Evolutionary conservation across 169 alveolate species (phyloP).

Genomic region (Amoebophrya sp.): DNA sequence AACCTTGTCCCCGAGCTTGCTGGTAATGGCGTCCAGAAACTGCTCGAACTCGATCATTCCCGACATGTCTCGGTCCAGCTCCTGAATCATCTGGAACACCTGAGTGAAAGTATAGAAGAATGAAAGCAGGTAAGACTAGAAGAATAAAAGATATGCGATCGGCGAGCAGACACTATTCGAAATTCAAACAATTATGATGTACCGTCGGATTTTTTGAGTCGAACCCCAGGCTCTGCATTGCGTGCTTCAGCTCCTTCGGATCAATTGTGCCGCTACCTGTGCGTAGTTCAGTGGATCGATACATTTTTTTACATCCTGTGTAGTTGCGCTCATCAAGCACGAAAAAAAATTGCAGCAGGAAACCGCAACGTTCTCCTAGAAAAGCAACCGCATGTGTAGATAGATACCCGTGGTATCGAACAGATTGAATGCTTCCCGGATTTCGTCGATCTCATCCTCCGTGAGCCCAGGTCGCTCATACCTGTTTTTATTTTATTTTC

Average conservation of each 20-base stretch:
- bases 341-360: no score
- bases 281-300: no score
- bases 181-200: not conserved
- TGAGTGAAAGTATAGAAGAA: no score
- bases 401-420: conserved; percentile 74
- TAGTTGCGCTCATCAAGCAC: no score
- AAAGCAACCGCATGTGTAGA: no score
- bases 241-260: conserved; percentile 95
- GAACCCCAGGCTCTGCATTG: conserved; percentile 95
- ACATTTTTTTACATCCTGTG: no score
- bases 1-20: conserved; percentile 60
- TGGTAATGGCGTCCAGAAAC: conserved; percentile 91
- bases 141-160: no score
- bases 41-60: conserved; percentile 89
- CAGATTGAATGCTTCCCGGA: conserved; percentile 92
- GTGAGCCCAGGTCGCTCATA: conserved; percentile 38
- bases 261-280: conserved; percentile 87
- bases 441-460: conserved; percentile 90
- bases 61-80: conserved; percentile 84
- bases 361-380: no score
- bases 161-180: no score
- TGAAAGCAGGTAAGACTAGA: no score
- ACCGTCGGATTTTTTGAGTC: conserved; percentile 91
- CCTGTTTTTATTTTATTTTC: no score
- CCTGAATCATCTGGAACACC: conserved; percentile 89